Evolutionary conservation across 2,329 filamentous ascomycete genomes (phyloP).

Genomic region (Plectosphaerella cucumerina): DNA sequence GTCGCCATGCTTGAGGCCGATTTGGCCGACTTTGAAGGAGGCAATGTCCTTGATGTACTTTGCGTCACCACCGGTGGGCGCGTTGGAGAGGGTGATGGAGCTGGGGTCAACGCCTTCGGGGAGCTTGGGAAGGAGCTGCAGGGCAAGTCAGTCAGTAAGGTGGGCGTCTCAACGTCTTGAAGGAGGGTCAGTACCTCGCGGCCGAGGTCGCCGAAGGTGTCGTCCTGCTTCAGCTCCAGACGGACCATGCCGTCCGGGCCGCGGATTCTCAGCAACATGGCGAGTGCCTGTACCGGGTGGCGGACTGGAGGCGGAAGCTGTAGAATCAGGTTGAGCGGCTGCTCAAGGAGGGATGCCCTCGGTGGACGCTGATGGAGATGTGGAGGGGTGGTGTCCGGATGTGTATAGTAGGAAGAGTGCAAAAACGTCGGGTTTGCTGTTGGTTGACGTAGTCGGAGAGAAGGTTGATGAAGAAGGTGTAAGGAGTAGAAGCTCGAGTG

Average conservation of each 20-base stretch:
- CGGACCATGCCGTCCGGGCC: slow-evolving; percentile 92
- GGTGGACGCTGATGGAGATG: not conserved
- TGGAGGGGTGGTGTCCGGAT: not conserved
- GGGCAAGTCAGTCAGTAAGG: slow-evolving; percentile 11
- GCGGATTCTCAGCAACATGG: slow-evolving; percentile 81
- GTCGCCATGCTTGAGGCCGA: slow-evolving; percentile 75
- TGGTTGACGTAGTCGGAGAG: slow-evolving; percentile 1
- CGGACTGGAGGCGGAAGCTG: not conserved
- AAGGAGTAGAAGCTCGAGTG: slow-evolving; percentile 3
- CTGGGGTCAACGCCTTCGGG: slow-evolving; percentile 58
- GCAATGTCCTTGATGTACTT: slow-evolving; percentile 56
- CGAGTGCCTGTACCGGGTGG: slow-evolving; percentile 14
- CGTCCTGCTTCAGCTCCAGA: slow-evolving; percentile 68
- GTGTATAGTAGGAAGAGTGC: not conserved
- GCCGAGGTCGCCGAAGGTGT: slow-evolving; percentile 65
- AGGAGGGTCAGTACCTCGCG: slow-evolving; percentile 36
- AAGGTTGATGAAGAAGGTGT: slow-evolving; percentile 1
- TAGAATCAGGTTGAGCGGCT: not conserved
- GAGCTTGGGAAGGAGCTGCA: slow-evolving; percentile 53
- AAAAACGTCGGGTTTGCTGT: not conserved
- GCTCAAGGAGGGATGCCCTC: not conserved
- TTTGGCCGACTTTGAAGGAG: slow-evolving; percentile 50
- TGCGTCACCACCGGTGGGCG: slow-evolving; percentile 52
- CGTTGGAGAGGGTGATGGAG: slow-evolving; percentile 59
- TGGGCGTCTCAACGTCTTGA: not conserved